Percentiles rank a stretch among this genome's conserved stretches.
Conservation (phyloP, 768 basidiomycete species). For the Cystobasidium onofrii region DNA sequence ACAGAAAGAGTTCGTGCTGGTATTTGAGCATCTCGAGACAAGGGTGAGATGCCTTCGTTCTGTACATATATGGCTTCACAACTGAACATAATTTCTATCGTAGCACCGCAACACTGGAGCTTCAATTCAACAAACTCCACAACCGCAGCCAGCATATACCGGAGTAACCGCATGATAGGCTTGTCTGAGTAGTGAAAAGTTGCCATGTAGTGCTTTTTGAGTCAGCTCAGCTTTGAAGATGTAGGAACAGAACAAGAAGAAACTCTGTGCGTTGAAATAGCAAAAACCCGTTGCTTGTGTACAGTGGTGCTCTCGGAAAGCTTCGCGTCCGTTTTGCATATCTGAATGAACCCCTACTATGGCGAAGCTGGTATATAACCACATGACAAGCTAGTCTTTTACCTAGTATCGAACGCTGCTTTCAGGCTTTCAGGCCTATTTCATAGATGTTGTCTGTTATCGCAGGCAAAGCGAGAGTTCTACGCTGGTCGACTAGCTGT, state of each 20-base stretch:
- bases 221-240: not conserved
- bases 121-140: not conserved
- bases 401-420: no score
- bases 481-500: no score
- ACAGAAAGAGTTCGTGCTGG: slow-evolving; percentile 36
- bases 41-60: not conserved
- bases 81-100: not conserved
- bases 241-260: not conserved
- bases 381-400: no score
- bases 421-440: no score
- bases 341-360: no score
- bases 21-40: slow-evolving; percentile 33
- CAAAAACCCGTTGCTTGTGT: not conserved
- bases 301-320: not conserved
- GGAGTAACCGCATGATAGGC: not conserved
- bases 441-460: no score
- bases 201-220: not conserved
- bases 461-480: no score
- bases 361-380: no score
- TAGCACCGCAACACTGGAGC: slow-evolving; percentile 8
- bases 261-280: not conserved
- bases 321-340: no score
- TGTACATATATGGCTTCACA: not conserved
- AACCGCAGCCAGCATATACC: not conserved
- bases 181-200: not conserved